Conservation (phyloP, 805 yeast species). For the Cyberlindnera samutprakarnensis region DNA sequence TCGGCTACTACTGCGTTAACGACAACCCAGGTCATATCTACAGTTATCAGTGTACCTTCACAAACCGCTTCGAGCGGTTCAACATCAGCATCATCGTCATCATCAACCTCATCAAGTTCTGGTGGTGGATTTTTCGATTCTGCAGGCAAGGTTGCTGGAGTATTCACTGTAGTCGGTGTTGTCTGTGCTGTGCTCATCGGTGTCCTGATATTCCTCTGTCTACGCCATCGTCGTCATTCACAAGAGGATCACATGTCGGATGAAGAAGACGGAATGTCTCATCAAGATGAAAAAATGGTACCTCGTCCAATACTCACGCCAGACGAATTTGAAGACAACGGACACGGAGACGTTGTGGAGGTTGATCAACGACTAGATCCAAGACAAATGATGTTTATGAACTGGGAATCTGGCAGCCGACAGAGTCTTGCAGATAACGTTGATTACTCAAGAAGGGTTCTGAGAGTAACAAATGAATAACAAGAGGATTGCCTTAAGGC, state of each 20-base stretch:
- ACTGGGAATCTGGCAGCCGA: conserved; percentile 37
- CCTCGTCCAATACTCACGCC: not conserved
- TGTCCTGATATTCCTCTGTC: conserved; percentile 37
- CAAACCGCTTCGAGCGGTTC: conserved; percentile 5
- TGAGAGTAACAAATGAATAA: conserved; percentile 41
- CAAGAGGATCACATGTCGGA: conserved; percentile 12
- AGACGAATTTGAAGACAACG: not conserved
- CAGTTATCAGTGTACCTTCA: conserved; percentile 17
- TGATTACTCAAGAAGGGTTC: conserved; percentile 50
- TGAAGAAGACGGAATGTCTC: not conserved
- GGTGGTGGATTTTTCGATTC: conserved; percentile 46
- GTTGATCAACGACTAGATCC: conserved; percentile 38
- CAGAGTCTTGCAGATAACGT: conserved; percentile 45
- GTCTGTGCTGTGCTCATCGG: conserved; percentile 41
- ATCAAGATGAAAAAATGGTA: not conserved
- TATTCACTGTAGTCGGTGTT: conserved; percentile 68
- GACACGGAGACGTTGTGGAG: not conserved
- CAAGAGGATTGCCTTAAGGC: no score
- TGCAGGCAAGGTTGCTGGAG: conserved; percentile 74
- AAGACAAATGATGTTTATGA: conserved; percentile 41
- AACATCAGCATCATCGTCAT: no score
- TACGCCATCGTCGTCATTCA: conserved; percentile 14
- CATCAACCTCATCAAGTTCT: conserved; percentile 7
- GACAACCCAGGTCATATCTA: conserved; percentile 20
- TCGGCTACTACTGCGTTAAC: conserved; percentile 21